A percentile compares a stretch with the other conserved stretches of the same genome.
Evolutionary conservation across 768 basidiomycete species (phyloP).

Genomic region (Lentinula sp.): DNA sequence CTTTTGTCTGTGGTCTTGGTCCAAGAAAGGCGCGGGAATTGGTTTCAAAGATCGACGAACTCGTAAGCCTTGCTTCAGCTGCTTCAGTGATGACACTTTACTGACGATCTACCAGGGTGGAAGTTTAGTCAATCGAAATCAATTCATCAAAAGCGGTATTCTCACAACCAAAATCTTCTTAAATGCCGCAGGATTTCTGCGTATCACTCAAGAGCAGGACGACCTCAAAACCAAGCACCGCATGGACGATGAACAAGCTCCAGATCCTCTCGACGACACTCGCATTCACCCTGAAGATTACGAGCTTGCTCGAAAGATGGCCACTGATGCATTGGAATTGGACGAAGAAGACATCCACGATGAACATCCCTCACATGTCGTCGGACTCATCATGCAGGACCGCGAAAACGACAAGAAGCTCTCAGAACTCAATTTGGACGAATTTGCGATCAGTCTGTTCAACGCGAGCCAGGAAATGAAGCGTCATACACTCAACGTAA

Average conservation of each 20-base stretch:
- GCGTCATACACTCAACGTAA: conserved; percentile 83
- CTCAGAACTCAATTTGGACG: conserved; percentile 87
- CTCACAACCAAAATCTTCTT: conserved; percentile 85
- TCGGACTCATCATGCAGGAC: conserved; percentile 82
- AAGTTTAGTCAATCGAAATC: conserved; percentile 77
- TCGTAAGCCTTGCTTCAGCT: conserved; percentile 41
- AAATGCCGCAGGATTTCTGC: conserved; percentile 89
- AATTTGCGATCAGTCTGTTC: conserved; percentile 90
- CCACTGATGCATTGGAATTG: conserved; percentile 92
- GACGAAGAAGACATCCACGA: conserved; percentile 96
- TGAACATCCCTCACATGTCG: conserved; percentile 86
- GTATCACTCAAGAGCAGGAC: conserved; percentile 74
- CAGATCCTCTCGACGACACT: conserved; percentile 91
- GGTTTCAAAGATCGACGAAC: conserved; percentile 69
- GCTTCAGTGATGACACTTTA: not conserved
- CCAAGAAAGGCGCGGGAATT: conserved; percentile 88
- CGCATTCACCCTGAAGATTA: conserved; percentile 98
- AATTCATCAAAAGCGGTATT: conserved; percentile 77
- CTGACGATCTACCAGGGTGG: conserved; percentile 56
- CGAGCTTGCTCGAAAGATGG: conserved; percentile 97
- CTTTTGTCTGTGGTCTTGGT: conserved; percentile 89
- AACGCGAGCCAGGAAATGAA: conserved; percentile 81
- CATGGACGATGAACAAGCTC: conserved; percentile 60
- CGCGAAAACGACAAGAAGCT: conserved; percentile 73
- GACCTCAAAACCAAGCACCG: conserved; percentile 43